Conservation (phyloP, 345 rosid genomes). For the Laguncularia racemosa region DNA sequence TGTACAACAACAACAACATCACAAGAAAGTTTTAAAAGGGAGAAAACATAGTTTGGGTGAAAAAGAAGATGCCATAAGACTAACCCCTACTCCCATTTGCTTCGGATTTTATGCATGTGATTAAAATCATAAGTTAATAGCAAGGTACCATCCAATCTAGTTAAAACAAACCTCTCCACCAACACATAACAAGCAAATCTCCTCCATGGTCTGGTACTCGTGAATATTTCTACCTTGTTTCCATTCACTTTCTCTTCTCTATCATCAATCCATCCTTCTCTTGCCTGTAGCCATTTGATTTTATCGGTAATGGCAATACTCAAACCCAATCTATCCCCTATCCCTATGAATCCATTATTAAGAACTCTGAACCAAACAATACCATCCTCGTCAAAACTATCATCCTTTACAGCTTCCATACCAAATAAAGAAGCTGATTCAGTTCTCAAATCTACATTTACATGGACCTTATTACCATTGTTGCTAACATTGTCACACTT, state of each 20-base stretch:
- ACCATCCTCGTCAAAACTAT: slow-evolving; percentile 27
- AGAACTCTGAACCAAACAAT: slow-evolving; percentile 41
- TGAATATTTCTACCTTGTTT: slow-evolving; percentile 35
- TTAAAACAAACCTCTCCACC: slow-evolving; percentile 48
- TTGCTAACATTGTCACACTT: slow-evolving; percentile 25
- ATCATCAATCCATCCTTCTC: slow-evolving; percentile 52
- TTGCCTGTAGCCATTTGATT: slow-evolving; percentile 58
- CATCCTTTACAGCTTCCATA: slow-evolving; percentile 35
- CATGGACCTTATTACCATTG: slow-evolving; percentile 18
- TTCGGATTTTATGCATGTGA: slow-evolving; percentile 26
- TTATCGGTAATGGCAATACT: slow-evolving; percentile 55
- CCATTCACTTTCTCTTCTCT: slow-evolving; percentile 44
- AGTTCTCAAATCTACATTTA: slow-evolving; percentile 27
- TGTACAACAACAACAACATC: too few relatives aligned
- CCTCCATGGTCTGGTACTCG: slow-evolving; percentile 23
- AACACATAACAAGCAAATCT: slow-evolving; percentile 28
- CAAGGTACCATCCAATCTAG: slow-evolving; percentile 41
- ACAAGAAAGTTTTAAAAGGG: too few relatives aligned
- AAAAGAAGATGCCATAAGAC: too few relatives aligned
- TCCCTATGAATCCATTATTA: slow-evolving; percentile 12
- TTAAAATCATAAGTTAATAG: slow-evolving; percentile 31
- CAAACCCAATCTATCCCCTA: slow-evolving; percentile 33
- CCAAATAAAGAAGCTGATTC: slow-evolving; percentile 36
- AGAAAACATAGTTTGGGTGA: too few relatives aligned
- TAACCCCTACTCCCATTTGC: slow-evolving; percentile 22